Conservation (phyloP, 345 rosid genomes). For the Syzygium aromaticum region DNA sequence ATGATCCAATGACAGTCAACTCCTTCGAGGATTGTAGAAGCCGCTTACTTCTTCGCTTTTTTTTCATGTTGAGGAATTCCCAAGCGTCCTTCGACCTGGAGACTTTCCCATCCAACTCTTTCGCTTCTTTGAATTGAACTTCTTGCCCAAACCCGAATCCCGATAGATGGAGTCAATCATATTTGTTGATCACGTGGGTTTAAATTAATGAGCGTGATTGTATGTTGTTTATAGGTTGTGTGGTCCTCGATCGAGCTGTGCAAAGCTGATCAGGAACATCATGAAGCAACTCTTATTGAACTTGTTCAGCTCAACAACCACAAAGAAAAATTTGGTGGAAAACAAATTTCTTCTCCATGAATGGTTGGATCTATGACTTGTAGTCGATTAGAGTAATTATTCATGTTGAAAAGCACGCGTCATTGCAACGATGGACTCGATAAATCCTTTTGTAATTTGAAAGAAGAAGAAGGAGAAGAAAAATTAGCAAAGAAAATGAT, state of each 20-base stretch:
- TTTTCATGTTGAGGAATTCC: neutral
- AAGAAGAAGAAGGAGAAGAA: neutral
- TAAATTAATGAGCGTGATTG: neutral
- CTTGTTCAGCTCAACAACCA: neutral
- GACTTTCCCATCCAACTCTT: neutral
- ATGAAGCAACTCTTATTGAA: neutral
- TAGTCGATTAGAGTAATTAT: neutral
- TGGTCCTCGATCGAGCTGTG: neutral
- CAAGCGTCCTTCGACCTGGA: neutral
- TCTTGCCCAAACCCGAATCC: neutral
- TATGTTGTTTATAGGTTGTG: neutral
- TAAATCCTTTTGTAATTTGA: neutral
- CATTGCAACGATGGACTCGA: neutral
- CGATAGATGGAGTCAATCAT: neutral
- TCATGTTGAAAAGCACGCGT: neutral
- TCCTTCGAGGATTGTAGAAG: neutral
- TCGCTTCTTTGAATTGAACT: neutral
- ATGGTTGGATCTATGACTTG: neutral
- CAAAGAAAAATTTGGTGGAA: neutral
- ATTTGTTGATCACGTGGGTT: neutral
- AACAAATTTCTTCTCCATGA: neutral
- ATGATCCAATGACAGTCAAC: neutral
- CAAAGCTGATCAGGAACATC: neutral
- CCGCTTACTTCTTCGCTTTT: neutral
- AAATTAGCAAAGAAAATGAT: neutral